Evolutionary conservation across 208 protist species (phyloP).

Genomic region (Acanthamoeba castellanii): DNA sequence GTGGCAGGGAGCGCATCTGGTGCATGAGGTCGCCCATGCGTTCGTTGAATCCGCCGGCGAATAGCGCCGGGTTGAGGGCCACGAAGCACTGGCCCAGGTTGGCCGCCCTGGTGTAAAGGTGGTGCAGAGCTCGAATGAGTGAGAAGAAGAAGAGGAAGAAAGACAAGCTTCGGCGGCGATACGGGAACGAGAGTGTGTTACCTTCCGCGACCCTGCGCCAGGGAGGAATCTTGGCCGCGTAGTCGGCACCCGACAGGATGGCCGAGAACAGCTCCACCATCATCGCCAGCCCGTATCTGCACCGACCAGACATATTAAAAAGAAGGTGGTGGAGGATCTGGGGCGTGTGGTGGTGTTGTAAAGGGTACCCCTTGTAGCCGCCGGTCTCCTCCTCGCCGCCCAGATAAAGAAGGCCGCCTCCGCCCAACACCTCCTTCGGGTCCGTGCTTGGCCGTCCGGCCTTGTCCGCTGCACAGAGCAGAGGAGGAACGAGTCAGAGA

Average conservation of each 20-base stretch:
- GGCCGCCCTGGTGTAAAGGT: constrained; percentile 51
- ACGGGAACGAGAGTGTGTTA: neutral
- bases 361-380: constrained; percentile 85
- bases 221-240: constrained; percentile 43
- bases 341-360: neutral
- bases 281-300: constrained; percentile 48
- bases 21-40: constrained; percentile 51
- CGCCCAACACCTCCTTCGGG: constrained; percentile 41
- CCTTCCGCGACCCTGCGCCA: constrained; percentile 36
- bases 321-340: too few species aligned
- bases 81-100: constrained; percentile 70
- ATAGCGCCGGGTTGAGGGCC: constrained; percentile 11
- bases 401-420: constrained; percentile 28
- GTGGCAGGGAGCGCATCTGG: constrained; percentile 10
- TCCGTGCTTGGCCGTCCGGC: constrained; percentile 12
- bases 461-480: constrained; percentile 63
- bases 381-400: constrained; percentile 78
- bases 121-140: too few species aligned
- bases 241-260: constrained; percentile 48
- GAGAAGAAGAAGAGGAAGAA: neutral
- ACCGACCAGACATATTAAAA: too few species aligned
- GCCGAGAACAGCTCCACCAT: constrained; percentile 64
- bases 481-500: neutral
- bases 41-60: neutral
- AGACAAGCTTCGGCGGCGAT: too few species aligned